A percentile compares a stretch with the other conserved stretches of the same genome.
Conservation (phyloP, 176 grass and related monocot species). For the Typha latifolia region DNA sequence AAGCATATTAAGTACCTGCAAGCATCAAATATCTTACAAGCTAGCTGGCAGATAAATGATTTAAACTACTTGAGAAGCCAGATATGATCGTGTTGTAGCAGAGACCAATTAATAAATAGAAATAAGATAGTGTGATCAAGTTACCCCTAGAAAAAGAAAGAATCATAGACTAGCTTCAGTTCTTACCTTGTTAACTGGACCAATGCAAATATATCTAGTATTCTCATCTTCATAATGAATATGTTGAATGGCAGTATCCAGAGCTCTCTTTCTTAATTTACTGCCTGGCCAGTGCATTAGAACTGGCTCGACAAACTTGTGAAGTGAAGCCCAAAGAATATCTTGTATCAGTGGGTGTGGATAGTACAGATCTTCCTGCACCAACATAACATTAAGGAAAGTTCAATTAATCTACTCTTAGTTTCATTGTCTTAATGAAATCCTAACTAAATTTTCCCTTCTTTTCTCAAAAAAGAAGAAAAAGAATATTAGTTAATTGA, state of each 20-base stretch:
- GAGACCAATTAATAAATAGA: too few relatives aligned
- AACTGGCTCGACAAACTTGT: slow-evolving; percentile 90
- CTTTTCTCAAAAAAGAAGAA: too few relatives aligned
- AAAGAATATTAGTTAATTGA: neutral
- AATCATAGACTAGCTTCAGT: too few relatives aligned
- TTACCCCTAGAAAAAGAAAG: too few relatives aligned
- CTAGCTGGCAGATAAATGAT: too few relatives aligned
- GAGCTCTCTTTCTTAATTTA: slow-evolving; percentile 73
- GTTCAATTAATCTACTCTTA: slow-evolving; percentile 1
- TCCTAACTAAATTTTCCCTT: too few relatives aligned
- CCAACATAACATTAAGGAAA: slow-evolving; percentile 14
- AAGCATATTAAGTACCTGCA: slow-evolving; percentile 93
- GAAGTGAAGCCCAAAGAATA: slow-evolving; percentile 81
- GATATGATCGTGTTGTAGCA: too few relatives aligned
- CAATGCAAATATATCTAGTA: slow-evolving; percentile 89
- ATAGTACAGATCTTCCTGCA: slow-evolving; percentile 97
- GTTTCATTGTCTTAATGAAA: too few relatives aligned
- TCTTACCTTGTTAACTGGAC: slow-evolving; percentile 88
- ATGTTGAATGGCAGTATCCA: slow-evolving; percentile 66
- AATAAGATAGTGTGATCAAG: too few relatives aligned
- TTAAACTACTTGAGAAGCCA: too few relatives aligned
- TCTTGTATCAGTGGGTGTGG: slow-evolving; percentile 90
- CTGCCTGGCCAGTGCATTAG: slow-evolving; percentile 73
- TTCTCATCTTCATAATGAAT: slow-evolving; percentile 99
- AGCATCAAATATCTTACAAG: neutral